Evolutionary conservation across 306 rosid genomes (phyloP), one percentile per base, ranked within the genome.

Genomic region (Nissolia schottii): DNA sequence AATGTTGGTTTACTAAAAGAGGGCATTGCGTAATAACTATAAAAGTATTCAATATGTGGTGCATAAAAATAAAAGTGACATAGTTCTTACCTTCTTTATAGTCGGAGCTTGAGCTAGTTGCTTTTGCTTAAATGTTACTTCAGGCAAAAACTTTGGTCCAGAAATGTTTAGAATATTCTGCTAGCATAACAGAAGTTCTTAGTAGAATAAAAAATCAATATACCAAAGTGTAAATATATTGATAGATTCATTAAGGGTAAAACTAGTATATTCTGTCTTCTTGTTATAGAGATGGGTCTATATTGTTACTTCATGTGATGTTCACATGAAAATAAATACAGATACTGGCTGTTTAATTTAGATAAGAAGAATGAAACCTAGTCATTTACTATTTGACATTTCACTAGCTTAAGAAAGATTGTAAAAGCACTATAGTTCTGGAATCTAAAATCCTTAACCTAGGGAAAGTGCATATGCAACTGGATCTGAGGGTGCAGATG

Each of bases 391-490:
- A 61, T 64, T 49, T 60, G 62, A 61, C 50, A 74, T 82, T n/a
- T 82, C 59, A 72, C 83, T 84, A 85, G 85, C 57, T 82, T 86
- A 45, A 83, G 78, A 83, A 85, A 91, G 67, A 81, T 85, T 78
- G 81, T 46, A 85, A 87, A 88, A 10, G 91, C 31, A 68, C 91
- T 84, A 66, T 84, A 83, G 84, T 84, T 83, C 57, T 79, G 84
- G 14, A 87, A 84, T 72, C 86, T 80, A 73, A 85, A 87, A 0
- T 88, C 90, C 28, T n/a, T n/a, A n/a, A n/a, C n/a, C n/a, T n/a
- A n/a, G n/a, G n/a, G n/a, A n/a, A n/a, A n/a, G n/a, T n/a, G n/a
- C n/a, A n/a, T n/a, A n/a, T n/a, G n/a, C 10, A 11, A 34, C 40
- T 34, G 11, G 40, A 4, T n/a, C n/a, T n/a, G 40, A 34, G 8